A percentile compares a stretch with the other conserved stretches of the same genome.
These are phyloP conservation scores for Mucor lusitanicus DNA, from an alignment of 371 early-diverging fungal genomes.

Conservation along the genomic window DNA sequence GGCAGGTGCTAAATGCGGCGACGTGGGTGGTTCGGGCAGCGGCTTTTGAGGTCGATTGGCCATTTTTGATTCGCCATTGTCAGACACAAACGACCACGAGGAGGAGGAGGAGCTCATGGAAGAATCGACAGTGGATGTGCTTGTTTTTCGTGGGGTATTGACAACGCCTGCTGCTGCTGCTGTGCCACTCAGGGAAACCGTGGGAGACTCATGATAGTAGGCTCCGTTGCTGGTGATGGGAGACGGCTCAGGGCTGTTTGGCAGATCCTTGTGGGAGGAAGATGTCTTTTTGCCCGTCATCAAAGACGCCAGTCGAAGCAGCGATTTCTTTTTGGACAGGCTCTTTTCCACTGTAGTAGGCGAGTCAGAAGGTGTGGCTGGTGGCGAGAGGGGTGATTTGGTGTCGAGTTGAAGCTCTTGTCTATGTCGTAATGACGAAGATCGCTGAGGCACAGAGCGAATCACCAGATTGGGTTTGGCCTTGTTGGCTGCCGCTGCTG, in stretches of 20 bases:
- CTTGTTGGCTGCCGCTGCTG: not conserved
- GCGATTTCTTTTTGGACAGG: conserved; percentile 10
- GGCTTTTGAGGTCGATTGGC: conserved; percentile 18
- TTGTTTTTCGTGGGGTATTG: conserved; percentile 23
- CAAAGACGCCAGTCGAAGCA: conserved; percentile 29
- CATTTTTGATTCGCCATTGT: conserved; percentile 6
- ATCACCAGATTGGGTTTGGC: conserved; percentile 18
- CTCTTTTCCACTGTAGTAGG: not conserved
- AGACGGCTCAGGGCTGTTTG: conserved; percentile 11
- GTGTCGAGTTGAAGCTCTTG: conserved; percentile 1
- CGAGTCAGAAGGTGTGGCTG: conserved; percentile 10
- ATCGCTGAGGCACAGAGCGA: conserved; percentile 30
- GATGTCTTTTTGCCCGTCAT: conserved; percentile 13
- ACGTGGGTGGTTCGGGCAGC: conserved; percentile 24
- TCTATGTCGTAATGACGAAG: conserved; percentile 27
- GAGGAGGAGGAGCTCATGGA: conserved; percentile 20
- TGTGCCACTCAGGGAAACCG: not conserved
- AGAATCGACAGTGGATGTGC: conserved; percentile 29
- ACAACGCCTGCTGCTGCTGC: not conserved
- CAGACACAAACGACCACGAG: conserved; percentile 35
- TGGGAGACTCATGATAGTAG: not conserved
- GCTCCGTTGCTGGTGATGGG: not conserved
- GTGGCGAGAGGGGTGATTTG: conserved; percentile 7
- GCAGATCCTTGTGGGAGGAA: conserved; percentile 1
- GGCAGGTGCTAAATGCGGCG: conserved; percentile 7